Conservation (phyloP, 495 filamentous ascomycete species). For the Neurospora sp. region DNA sequence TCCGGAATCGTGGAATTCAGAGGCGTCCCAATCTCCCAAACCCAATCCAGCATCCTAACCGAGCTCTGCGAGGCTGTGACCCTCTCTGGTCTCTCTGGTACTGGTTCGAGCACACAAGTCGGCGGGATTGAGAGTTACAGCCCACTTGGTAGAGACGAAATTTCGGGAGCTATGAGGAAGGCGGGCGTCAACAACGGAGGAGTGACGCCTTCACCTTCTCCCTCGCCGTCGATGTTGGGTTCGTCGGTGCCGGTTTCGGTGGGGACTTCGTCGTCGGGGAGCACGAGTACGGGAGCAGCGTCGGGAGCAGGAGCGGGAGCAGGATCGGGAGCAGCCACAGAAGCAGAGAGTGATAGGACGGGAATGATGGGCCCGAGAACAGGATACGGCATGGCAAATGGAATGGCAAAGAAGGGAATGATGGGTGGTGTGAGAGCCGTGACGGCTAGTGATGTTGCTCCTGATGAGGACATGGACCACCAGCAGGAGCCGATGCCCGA, state of each 20-base stretch:
- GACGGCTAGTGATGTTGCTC: not conserved
- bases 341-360: not conserved
- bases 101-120: not conserved
- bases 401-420: not conserved
- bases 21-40: slow-evolving; percentile 4
- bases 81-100: not conserved
- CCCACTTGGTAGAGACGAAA: slow-evolving; percentile 3
- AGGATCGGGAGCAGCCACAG: too few relatives aligned
- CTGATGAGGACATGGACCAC: not conserved
- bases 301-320: not conserved
- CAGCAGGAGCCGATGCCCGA: not conserved
- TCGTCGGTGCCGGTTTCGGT: not conserved
- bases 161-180: not conserved
- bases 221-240: not conserved
- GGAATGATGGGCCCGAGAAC: not conserved
- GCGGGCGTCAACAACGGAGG: not conserved
- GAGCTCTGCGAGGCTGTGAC: slow-evolving; percentile 18
- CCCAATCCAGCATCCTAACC: slow-evolving; percentile 16
- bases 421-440: not conserved
- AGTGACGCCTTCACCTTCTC: not conserved
- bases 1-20: not conserved
- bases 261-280: not conserved
- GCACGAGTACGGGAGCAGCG: not conserved
- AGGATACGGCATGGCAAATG: not conserved
- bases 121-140: slow-evolving; percentile 9